Base-by-base conservation (phyloP, 2,329 filamentous ascomycete species). In the Ophiocordyceps camponoti-leonardi region DNA sequence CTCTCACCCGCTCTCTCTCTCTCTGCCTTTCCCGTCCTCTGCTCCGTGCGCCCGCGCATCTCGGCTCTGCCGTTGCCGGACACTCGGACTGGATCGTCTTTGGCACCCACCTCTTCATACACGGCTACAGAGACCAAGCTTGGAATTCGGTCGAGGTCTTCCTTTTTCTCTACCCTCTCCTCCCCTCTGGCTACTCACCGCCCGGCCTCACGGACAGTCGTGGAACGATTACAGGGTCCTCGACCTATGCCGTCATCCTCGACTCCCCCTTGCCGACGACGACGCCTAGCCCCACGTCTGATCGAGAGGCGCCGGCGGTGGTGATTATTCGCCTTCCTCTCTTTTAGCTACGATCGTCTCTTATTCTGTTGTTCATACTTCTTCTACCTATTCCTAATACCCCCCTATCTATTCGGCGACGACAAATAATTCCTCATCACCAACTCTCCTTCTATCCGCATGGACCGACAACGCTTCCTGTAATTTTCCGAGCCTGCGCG, bases 291-390 rank as follows among this genome's bases (percentile, higher is more conserved):
- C 40, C 47, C 49, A 50, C 46, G 47, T 46, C 44, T 49, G 52
- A 49, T 53, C 50, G 48, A 16, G 26, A 28, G 26, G 26, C 26
- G 26, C 5, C 26, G 26, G 26, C 26, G 26, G 26, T 11, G 26
- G 26, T 28, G 26, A 28, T 28, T 28, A 28, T 28, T 28, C 4
- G 6, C 3, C 18, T 51, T 51, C 47, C 47, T 48, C 50, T 45
- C 54, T 62, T 59, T 58, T 56, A 56, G 52, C 56, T 59, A 59
- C 56, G 6, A 4, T 50, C 54, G 54, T 52, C 56, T 48, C 50
- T 49, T 49, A 11, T 28, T 28, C 26, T 28, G 26, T 10, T 28
- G 26, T 28, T 28, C 10, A 28, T 28, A n/a, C n/a, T n/a, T n/a
- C n/a, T 10, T 8, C 10, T 28, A 11, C 10, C 26, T 28, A 11